These are phyloP conservation scores for Exophiala bonariae DNA, from an alignment of 2,329 filamentous ascomycete genomes.

Conservation along the genomic window DNA sequence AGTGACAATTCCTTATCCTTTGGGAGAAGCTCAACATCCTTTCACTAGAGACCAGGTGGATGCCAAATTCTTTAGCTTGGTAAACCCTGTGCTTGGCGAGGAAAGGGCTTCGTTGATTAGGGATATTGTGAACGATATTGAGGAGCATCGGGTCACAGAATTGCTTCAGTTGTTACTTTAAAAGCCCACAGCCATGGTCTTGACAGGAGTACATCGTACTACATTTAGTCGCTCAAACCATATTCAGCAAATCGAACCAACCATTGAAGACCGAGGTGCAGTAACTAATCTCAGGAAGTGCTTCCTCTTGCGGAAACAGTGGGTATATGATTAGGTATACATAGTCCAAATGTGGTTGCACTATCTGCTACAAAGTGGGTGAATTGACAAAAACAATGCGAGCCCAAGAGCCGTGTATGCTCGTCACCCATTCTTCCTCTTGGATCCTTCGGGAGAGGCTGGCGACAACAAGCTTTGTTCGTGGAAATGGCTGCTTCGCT, in stretches of 20 bases:
- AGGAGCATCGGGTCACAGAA: slow-evolving; percentile 16
- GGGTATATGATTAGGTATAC: too few species aligned
- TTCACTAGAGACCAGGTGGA: slow-evolving; percentile 25
- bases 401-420: too few species aligned
- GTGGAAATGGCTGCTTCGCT: background rate
- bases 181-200: background rate
- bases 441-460: background rate
- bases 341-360: too few species aligned
- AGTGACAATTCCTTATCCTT: slow-evolving; percentile 21
- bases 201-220: too few species aligned
- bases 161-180: slow-evolving; percentile 17
- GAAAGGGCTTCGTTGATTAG: slow-evolving; percentile 9
- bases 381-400: too few species aligned
- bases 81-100: slow-evolving; percentile 16
- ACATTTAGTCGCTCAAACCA: too few species aligned
- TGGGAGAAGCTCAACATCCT: slow-evolving; percentile 26
- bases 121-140: slow-evolving; percentile 28
- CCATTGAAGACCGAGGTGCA: background rate
- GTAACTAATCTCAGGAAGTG: too few species aligned
- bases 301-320: too few species aligned
- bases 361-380: too few species aligned
- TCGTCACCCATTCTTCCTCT: slow-evolving; percentile 7
- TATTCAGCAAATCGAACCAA: background rate
- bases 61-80: slow-evolving; percentile 24
- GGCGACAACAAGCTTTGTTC: background rate